Evolutionary conservation across 2,329 filamentous ascomycete species (phyloP), one percentile per base, ranked within the genome.

Genomic region (Cladosporium sp.): DNA sequence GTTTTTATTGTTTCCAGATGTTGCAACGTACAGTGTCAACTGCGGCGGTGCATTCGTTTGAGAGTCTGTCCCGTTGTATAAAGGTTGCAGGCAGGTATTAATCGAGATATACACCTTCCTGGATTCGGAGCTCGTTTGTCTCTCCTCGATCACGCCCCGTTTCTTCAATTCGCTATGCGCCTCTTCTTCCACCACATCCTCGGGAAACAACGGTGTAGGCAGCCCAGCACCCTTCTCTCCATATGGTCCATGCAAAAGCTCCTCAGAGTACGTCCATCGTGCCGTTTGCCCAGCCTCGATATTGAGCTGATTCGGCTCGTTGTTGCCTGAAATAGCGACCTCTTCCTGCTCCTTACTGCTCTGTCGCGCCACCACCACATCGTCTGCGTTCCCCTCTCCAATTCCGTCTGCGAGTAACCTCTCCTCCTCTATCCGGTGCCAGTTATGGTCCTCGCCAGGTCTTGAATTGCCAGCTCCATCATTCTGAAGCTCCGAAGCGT

Each of bases 1-100:
- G 25, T 81, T 78, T 52, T 83, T 80, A 67, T 92, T 89, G 12
- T 79, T 76, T 28, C 19, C 43, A 2, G 67, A 59, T 17, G 56
- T 62, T 3, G 84, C 84, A 50, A 96, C 79, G 68, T 88, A 96
- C 9, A 97, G 76, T 12, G 83, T 83, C 52, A 97, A 81, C 67
- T 96, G 92, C 1, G 89, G 88, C 1, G 77, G 72, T 14, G 65
- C 66, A 11, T 65, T 69, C 14, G 75, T 72, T 54, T 75, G 78
- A 22, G 77, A 75, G 11, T 77, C 74, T 1, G 77, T 76, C 8
- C 75, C 76, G 40, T 82, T 83, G 40, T 80, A 78, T 19, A 74
- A 71, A 12, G 93, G 94, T 67, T 95, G 91, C 25, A 84, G 74
- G 73, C 94, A 99, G 1, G 90, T 92, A 65, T 92, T 97, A 43